Percentiles rank a stretch among this genome's conserved stretches.
Evolutionary conservation across 306 rosid species (phyloP).

Genomic region (Prunus kanzakura): DNA sequence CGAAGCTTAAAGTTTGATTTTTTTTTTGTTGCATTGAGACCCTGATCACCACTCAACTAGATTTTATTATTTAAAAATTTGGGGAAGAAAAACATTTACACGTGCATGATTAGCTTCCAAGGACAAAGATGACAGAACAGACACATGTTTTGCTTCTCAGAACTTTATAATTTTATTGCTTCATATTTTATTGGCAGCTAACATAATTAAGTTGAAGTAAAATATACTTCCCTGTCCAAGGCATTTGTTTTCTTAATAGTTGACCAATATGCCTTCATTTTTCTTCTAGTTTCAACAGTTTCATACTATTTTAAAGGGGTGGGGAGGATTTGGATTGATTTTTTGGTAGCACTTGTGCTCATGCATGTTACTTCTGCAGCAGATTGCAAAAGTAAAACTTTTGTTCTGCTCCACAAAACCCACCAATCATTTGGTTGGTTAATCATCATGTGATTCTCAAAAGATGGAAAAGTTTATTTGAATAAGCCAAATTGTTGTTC

Average conservation of each 20-base stretch:
- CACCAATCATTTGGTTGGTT: neutral
- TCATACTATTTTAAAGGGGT: neutral
- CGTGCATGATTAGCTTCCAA: constrained; percentile 30
- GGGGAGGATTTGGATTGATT: neutral
- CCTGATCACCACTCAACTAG: neutral
- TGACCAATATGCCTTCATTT: too few relatives aligned
- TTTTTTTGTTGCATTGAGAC: neutral
- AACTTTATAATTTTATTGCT: neutral
- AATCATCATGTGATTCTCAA: constrained; percentile 4
- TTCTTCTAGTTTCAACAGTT: neutral
- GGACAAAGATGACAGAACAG: constrained; percentile 7
- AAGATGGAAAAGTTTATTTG: neutral
- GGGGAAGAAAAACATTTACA: constrained; percentile 11
- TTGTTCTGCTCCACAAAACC: neutral
- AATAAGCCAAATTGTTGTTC: neutral
- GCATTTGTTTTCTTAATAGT: too few relatives aligned
- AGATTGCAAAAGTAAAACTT: neutral
- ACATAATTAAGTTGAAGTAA: neutral
- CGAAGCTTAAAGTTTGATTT: neutral
- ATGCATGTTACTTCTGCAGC: neutral
- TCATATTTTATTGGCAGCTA: too few relatives aligned
- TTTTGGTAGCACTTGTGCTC: neutral
- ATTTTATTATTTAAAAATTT: neutral
- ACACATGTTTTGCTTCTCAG: constrained; percentile 21
- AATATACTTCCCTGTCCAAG: neutral